These are phyloP conservation scores for Eimeria maxima DNA, from an alignment of 169 alveolate species.

Conservation along the genomic window DNA sequence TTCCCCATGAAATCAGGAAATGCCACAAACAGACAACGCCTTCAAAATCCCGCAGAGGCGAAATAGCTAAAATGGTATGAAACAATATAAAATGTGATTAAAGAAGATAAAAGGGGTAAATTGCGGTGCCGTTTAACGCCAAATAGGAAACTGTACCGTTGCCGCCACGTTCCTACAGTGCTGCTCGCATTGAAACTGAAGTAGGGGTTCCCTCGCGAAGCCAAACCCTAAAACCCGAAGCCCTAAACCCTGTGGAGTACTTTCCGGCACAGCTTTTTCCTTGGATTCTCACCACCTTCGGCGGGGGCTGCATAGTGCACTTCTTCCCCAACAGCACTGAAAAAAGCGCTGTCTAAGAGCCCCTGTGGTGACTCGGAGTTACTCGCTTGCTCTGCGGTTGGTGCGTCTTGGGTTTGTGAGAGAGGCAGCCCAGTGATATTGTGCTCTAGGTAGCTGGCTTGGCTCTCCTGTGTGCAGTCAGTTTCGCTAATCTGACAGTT, in stretches of 20 bases:
- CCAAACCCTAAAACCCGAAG: neutral
- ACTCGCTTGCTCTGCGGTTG: neutral
- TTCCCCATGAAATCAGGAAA: neutral
- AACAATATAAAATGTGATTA: neutral
- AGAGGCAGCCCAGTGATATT: constrained; percentile 21
- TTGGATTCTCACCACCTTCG: neutral
- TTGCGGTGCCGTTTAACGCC: neutral
- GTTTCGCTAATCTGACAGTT: neutral
- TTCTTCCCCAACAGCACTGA: neutral
- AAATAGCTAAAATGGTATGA: neutral
- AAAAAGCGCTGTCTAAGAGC: neutral
- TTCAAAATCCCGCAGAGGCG: neutral
- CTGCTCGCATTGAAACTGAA: neutral
- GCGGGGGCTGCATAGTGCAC: neutral
- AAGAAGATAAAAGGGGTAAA: neutral
- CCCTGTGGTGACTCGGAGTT: neutral
- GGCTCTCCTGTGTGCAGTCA: neutral
- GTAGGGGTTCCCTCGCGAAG: neutral
- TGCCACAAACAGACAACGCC: neutral
- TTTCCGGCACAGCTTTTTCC: constrained; percentile 25
- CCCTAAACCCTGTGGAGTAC: neutral
- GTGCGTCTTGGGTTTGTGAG: constrained; percentile 36
- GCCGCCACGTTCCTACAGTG: neutral
- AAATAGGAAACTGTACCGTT: neutral
- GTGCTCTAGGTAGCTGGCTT: constrained; percentile 34